Conservation (phyloP, 139 green algal species). For the Astrephomene gubernaculifera region DNA sequence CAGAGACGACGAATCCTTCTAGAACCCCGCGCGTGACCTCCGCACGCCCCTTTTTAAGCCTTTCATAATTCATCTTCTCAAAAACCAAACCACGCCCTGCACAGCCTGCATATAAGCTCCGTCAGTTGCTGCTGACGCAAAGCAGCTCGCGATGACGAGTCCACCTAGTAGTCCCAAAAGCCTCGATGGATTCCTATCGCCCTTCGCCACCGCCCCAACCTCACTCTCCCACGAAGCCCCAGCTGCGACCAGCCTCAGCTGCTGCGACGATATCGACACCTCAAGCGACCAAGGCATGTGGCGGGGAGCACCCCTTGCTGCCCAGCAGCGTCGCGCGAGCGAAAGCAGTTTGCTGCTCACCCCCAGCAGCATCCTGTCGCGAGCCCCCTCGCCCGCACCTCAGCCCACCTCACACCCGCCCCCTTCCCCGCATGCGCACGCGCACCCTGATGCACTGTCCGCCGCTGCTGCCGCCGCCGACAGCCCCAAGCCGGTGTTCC, state of each 20-base stretch:
- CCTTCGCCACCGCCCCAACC: neutral
- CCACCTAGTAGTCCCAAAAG: neutral
- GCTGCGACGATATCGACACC: neutral
- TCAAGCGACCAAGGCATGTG: neutral
- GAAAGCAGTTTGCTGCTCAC: neutral
- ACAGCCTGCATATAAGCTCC: no score
- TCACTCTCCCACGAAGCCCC: neutral
- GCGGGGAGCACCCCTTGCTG: neutral
- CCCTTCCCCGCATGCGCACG: no score
- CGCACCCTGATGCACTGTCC: no score
- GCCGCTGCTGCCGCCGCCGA: constrained; percentile 38
- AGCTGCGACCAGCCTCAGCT: neutral
- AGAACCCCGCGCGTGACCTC: no score
- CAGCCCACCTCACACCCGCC: neutral
- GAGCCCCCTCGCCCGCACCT: neutral
- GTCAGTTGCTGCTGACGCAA: no score
- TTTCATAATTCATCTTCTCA: no score
- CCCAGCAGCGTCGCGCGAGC: constrained; percentile 1
- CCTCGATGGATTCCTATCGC: neutral
- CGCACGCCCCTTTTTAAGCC: no score
- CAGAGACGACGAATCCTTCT: no score
- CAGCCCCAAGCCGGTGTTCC: constrained; percentile 62
- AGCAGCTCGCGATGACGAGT: neutral
- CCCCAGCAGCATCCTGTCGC: neutral
- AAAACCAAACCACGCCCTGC: no score